phyloP scores from a whole-genome alignment of 2,329 filamentous ascomycete genomes.

The Cucurbitaria berberidis region DNA sequence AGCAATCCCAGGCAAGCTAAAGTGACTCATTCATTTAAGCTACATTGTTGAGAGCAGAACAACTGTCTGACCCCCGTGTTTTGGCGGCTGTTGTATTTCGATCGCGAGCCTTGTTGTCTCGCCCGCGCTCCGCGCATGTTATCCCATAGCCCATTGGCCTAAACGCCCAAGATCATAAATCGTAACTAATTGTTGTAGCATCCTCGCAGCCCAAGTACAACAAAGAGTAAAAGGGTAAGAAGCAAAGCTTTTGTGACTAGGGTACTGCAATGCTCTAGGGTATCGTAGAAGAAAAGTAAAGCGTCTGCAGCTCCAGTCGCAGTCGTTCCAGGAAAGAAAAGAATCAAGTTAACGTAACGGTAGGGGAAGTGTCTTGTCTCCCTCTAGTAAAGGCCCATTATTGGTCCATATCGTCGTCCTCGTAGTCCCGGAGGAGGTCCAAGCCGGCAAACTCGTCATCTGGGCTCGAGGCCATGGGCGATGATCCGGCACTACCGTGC shows the following conservation, averaged over 20 bases:
- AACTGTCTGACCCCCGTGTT: background rate
- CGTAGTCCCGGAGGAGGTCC: conserved; percentile 41
- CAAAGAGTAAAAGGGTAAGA: background rate
- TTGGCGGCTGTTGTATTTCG: background rate
- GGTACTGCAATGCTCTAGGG: background rate
- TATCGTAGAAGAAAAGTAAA: background rate
- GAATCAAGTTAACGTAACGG: background rate
- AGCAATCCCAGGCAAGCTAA: no score
- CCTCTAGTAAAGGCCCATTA: background rate
- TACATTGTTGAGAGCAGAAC: no score
- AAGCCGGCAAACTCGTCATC: conserved; percentile 35
- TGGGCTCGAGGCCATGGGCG: conserved; percentile 18
- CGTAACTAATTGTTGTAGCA: background rate
- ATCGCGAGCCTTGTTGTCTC: background rate
- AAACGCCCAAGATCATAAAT: background rate
- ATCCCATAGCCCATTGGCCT: background rate
- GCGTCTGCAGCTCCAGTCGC: background rate
- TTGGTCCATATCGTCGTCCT: conserved; percentile 33
- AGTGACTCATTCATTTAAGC: no score
- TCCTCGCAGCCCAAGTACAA: background rate
- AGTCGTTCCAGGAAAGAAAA: background rate
- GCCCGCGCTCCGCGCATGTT: background rate
- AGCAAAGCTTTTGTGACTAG: background rate
- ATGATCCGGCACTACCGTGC: conserved; percentile 22
- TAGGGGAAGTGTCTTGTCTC: no score